Conservation (phyloP, 177 flowering plant species). For the Tripterygium wilfordii region DNA sequence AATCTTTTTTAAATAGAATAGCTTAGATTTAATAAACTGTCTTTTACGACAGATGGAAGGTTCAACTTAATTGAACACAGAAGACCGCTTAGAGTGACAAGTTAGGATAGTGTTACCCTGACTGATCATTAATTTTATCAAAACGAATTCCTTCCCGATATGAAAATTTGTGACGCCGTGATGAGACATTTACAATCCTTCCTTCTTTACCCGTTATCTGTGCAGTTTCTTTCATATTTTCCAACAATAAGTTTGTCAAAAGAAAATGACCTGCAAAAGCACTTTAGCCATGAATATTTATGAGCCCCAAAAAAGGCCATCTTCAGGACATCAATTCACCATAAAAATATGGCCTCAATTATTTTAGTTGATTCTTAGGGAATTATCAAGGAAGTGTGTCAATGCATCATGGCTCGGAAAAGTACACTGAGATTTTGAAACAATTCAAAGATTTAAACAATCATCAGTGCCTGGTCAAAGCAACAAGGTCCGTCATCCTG, state of each 20-base stretch:
- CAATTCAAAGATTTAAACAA: no score
- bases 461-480: no score
- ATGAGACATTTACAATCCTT: conserved; percentile 60
- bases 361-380: no score
- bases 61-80: no score
- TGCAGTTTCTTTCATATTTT: conserved; percentile 50
- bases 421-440: not conserved
- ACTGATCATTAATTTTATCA: conserved; percentile 41
- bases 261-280: conserved; percentile 53
- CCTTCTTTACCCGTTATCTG: conserved; percentile 36
- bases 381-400: no score
- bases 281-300: no score
- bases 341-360: no score
- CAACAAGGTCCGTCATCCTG: no score
- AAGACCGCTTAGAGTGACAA: not conserved
- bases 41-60: no score
- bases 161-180: conserved; percentile 30
- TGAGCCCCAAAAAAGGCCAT: conserved; percentile 31
- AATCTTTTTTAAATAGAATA: no score
- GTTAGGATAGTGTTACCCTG: conserved; percentile 19
- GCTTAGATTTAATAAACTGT: no score
- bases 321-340: not conserved
- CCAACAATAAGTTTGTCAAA: conserved; percentile 46
- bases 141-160: conserved; percentile 53
- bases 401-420: no score